Evolutionary conservation across 225 moss, liverwort and hornwort genomes (phyloP).

Genomic region (Ulota crispa): DNA sequence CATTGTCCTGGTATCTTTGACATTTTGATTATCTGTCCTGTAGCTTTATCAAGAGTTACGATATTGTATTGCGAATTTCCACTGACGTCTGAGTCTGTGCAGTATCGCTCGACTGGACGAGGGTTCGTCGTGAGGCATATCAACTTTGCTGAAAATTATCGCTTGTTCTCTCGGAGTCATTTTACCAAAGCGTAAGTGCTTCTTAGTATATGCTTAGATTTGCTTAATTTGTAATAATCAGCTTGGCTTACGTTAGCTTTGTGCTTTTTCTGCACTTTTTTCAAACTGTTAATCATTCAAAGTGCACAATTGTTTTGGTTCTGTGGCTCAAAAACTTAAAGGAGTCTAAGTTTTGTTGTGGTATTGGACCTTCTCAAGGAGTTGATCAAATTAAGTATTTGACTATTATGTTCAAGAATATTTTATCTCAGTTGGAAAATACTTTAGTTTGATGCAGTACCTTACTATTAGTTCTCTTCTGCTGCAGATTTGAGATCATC

Average conservation of each 20-base stretch:
- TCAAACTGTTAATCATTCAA: neutral
- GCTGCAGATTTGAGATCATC: conserved; percentile 87
- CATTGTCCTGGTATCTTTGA: conserved; percentile 3
- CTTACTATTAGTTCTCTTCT: conserved; percentile 10
- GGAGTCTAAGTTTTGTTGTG: neutral
- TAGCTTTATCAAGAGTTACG: neutral
- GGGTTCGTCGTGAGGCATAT: conserved; percentile 96
- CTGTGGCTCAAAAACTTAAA: conserved; percentile 5
- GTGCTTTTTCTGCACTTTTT: neutral
- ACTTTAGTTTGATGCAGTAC: neutral
- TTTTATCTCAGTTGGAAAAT: neutral
- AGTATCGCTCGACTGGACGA: conserved; percentile 94
- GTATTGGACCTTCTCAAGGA: neutral
- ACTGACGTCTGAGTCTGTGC: conserved; percentile 27
- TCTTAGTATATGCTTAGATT: neutral
- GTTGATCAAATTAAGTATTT: neutral
- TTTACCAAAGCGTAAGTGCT: conserved; percentile 86
- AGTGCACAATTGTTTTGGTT: neutral
- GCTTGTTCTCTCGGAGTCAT: conserved; percentile 91
- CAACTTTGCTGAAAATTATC: conserved; percentile 95
- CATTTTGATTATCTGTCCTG: neutral
- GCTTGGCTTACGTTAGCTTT: neutral
- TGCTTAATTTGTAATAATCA: neutral
- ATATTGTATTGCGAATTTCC: neutral
- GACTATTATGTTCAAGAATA: neutral